Conservation (phyloP, 2,329 filamentous ascomycete genomes). For the Plenodomus biglobosus region DNA sequence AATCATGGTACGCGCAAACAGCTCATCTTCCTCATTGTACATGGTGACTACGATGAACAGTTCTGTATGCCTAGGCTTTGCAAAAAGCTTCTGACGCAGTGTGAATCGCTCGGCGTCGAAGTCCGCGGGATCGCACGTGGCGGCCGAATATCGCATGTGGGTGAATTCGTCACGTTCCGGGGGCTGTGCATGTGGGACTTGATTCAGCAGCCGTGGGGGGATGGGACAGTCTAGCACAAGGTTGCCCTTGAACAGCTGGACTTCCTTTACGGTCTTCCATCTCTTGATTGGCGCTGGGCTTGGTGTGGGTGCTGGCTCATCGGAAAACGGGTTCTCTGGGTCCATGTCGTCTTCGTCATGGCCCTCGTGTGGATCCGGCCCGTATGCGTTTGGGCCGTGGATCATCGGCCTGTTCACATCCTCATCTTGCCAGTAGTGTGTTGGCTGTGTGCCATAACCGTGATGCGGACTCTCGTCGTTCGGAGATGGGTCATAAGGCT, state of each 20-base stretch:
- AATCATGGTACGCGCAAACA: conserved; percentile 93
- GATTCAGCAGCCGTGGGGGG: conserved; percentile 81
- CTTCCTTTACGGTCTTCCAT: conserved; percentile 99
- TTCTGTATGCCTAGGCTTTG: conserved; percentile 89
- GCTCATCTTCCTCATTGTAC: conserved; percentile 98
- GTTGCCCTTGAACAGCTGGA: conserved; percentile 95
- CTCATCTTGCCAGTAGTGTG: conserved; percentile 66
- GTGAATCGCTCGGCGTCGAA: conserved; percentile 92
- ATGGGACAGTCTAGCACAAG: conserved; percentile 96
- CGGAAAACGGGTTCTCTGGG: conserved; percentile 39
- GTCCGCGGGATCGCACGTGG: conserved; percentile 86
- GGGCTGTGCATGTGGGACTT: conserved; percentile 77
- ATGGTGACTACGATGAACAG: conserved; percentile 96
- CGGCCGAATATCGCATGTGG: conserved; percentile 90
- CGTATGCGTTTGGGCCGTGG: conserved; percentile 61
- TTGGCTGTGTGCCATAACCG: conserved; percentile 51
- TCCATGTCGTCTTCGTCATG: conserved; percentile 52
- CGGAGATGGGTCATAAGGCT: conserved; percentile 73
- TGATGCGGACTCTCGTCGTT: conserved; percentile 60
- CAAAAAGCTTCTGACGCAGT: conserved; percentile 85
- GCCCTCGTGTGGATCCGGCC: conserved; percentile 58
- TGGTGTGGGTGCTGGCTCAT: conserved; percentile 52
- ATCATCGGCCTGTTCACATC: conserved; percentile 78
- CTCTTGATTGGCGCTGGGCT: conserved; percentile 69
- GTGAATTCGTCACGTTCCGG: conserved; percentile 83